phyloP scores from a whole-genome alignment of 129 eudicot species.

The Pittosporum tobira region DNA sequence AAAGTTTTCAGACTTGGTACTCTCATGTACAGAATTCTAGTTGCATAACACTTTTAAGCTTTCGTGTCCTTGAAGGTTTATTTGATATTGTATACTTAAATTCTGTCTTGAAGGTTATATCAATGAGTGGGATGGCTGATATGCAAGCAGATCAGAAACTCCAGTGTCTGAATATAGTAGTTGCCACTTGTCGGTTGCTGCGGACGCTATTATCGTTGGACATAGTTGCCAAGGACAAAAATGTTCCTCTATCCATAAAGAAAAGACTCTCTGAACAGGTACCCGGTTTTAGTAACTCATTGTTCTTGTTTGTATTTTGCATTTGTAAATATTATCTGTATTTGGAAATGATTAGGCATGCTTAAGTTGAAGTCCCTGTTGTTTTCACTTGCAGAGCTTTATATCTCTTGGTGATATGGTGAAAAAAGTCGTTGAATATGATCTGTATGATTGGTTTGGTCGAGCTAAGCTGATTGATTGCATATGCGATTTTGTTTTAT shows the following conservation, averaged over 20 bases:
- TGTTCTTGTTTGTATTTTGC: not conserved
- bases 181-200: slow-evolving; percentile 49
- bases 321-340: not conserved
- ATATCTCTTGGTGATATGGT: slow-evolving; percentile 65
- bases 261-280: slow-evolving; percentile 59
- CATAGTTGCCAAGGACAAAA: slow-evolving; percentile 28
- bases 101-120: slow-evolving; percentile 47
- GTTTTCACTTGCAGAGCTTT: slow-evolving; percentile 45
- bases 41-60: slow-evolving; percentile 6
- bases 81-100: not conserved
- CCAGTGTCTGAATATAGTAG: slow-evolving; percentile 42
- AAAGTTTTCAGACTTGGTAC: slow-evolving; percentile 67
- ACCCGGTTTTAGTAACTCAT: not conserved
- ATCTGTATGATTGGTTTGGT: slow-evolving; percentile 68
- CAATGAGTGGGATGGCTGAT: slow-evolving; percentile 41
- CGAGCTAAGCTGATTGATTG: slow-evolving; percentile 79
- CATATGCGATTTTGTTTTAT: slow-evolving; percentile 60
- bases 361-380: slow-evolving; percentile 21
- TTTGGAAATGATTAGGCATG: not conserved
- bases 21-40: slow-evolving; percentile 5
- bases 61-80: not conserved
- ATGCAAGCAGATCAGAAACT: slow-evolving; percentile 41
- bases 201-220: slow-evolving; percentile 29
- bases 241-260: slow-evolving; percentile 14
- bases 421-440: slow-evolving; percentile 48